Evolutionary conservation across 768 basidiomycete genomes (phyloP).

Genomic region (Psilocybe tampanensis): DNA sequence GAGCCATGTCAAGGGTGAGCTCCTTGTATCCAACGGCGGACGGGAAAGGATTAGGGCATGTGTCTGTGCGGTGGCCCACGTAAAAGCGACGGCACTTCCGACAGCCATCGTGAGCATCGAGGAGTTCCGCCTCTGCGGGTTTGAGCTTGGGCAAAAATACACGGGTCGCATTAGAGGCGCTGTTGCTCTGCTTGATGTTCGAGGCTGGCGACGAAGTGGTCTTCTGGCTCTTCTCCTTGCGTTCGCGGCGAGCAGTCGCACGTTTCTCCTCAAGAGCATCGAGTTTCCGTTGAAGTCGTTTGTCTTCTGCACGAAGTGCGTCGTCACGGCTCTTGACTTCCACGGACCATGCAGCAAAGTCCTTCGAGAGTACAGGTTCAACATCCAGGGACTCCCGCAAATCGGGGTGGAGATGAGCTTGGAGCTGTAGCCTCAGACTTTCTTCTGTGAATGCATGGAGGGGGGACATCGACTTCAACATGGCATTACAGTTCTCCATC

Average conservation of each 20-base stretch:
- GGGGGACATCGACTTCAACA: conserved; percentile 10
- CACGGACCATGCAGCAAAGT: not conserved
- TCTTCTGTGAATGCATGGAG: not conserved
- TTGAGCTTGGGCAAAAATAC: no score
- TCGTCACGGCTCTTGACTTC: not conserved
- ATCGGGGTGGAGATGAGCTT: not conserved
- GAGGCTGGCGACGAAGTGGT: no score
- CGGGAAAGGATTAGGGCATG: no score
- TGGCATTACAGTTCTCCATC: conserved; percentile 19
- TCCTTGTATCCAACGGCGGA: no score
- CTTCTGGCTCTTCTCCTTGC: no score
- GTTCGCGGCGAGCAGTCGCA: not conserved
- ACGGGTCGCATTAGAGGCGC: no score
- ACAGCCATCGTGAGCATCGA: no score
- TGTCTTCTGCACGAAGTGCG: not conserved
- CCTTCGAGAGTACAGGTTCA: not conserved
- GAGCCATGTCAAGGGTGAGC: no score
- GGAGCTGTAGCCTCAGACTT: not conserved
- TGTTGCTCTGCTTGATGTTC: no score
- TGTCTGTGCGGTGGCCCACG: no score
- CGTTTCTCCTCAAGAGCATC: not conserved
- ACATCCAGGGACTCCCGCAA: not conserved
- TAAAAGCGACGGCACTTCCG: no score
- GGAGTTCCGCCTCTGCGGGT: no score
- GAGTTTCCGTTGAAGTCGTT: not conserved